Evolutionary conservation across 2,329 filamentous ascomycete species (phyloP), one percentile per base, ranked within the genome.

Genomic region (Beauveria sp.): DNA sequence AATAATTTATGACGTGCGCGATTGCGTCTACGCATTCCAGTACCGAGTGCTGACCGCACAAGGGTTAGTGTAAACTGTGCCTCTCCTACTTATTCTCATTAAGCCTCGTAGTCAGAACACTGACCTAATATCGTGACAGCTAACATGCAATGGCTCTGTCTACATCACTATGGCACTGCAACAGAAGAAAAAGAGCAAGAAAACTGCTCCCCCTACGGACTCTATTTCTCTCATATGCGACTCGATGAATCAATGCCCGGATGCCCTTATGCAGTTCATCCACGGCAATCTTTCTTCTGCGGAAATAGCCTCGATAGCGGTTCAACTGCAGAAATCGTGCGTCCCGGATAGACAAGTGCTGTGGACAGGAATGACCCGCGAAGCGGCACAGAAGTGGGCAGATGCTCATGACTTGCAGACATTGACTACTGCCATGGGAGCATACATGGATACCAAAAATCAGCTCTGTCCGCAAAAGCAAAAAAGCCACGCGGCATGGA

Each of bases 321-420:
- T 22, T 3, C 52, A 55, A 26, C 9, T 55, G 2, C 20, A 45
- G 14, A 26, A 8, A 3, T 26, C 22, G 1, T 55, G 52, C 43
- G 52, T n/a, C 20, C 34, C 22, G 3, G 18, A 26, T 18, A 22
- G 28, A 16, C 65, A 69, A 20, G 38, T 69, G 0, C 43, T 69
- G 16, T 69, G 62, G 66, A 69, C 62, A 20, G 67, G 67, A 26
- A 66, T 66, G 56, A 4, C 16, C 1, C 63, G 45, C 16, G 40
- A 61, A n/a, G 8, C 20, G 2, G 65, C 65, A 0, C 61, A 67
- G 50, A 24, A 60, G 45, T 68, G 65, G 66, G 65, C 67, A 0
- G 64, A 68, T 60, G 0, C 34, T 1, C 50, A 66, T 31, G 51
- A 2, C 0, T n/a, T 66, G 5, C 64, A 64, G 16, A 68, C 65